Conservation (phyloP, 495 filamentous ascomycete genomes). For the Aspergillus diversus region DNA sequence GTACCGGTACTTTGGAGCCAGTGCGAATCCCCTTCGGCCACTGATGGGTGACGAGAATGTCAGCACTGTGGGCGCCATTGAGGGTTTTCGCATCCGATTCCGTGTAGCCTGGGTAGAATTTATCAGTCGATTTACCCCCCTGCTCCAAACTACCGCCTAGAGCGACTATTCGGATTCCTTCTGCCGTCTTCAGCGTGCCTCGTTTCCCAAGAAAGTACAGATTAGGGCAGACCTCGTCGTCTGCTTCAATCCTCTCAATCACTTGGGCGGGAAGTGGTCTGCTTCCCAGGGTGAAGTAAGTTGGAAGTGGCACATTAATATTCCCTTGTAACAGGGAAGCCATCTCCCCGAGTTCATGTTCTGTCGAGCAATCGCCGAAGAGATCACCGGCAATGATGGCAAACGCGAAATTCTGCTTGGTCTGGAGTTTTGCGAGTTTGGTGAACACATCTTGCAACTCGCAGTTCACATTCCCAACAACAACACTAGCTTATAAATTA, state of each 20-base stretch:
- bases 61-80: constrained; percentile 71
- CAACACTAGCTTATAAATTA: constrained; percentile 59
- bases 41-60: constrained; percentile 82
- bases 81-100: constrained; percentile 75
- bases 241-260: constrained; percentile 69
- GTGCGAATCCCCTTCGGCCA: constrained; percentile 78
- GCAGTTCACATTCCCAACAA: constrained; percentile 78
- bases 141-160: constrained; percentile 73
- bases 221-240: constrained; percentile 85
- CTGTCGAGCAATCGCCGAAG: constrained; percentile 57
- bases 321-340: constrained; percentile 67
- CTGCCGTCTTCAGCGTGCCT: constrained; percentile 81
- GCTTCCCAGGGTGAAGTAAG: constrained; percentile 82
- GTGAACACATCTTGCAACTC: constrained; percentile 71
- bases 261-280: constrained; percentile 67
- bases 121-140: constrained; percentile 59
- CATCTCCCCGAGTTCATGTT: constrained; percentile 60
- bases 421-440: constrained; percentile 76
- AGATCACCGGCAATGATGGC: constrained; percentile 84
- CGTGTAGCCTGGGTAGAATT: constrained; percentile 69
- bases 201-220: constrained; percentile 87
- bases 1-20: constrained; percentile 59
- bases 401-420: constrained; percentile 84
- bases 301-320: constrained; percentile 74
- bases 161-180: constrained; percentile 81